Conservation (phyloP, 1,139 yeast genomes). For the Geotrichum siamense region DNA sequence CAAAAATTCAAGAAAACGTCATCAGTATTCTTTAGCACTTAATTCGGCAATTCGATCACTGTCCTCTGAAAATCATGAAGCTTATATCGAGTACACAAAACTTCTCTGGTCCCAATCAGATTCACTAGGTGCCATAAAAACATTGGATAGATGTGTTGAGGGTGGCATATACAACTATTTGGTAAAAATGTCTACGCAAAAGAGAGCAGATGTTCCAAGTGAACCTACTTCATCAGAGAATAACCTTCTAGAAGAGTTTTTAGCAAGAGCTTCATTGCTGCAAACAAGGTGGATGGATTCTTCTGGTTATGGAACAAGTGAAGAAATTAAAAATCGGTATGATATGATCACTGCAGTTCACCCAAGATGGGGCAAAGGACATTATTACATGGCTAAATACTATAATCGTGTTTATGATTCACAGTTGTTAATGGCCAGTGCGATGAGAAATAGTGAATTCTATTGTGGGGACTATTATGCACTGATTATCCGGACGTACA, state of each 20-base stretch:
- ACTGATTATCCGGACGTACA: conserved; percentile 56
- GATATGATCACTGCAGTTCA: conserved; percentile 51
- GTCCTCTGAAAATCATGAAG: conserved; percentile 41
- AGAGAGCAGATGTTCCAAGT: background rate
- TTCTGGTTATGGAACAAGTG: conserved; percentile 78
- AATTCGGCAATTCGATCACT: conserved; percentile 65
- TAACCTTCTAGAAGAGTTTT: conserved; percentile 19
- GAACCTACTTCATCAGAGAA: background rate
- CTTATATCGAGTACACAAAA: conserved; percentile 75
- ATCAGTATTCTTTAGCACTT: conserved; percentile 67
- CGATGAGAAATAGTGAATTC: conserved; percentile 30
- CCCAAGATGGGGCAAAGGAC: conserved; percentile 67
- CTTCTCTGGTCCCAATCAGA: conserved; percentile 89
- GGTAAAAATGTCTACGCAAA: conserved; percentile 13
- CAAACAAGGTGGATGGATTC: conserved; percentile 86
- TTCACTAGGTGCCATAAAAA: conserved; percentile 74
- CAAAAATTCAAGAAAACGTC: conserved; percentile 58
- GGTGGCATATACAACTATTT: conserved; percentile 22
- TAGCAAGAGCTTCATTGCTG: conserved; percentile 45
- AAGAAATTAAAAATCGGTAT: conserved; percentile 65
- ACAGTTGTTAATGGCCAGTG: conserved; percentile 37
- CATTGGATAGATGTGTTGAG: conserved; percentile 44
- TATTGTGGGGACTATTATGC: conserved; percentile 58
- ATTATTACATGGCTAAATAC: conserved; percentile 73
- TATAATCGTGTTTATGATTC: conserved; percentile 72